Conservation (phyloP, 441 rosid species). For the Dalechampia spathulata region DNA sequence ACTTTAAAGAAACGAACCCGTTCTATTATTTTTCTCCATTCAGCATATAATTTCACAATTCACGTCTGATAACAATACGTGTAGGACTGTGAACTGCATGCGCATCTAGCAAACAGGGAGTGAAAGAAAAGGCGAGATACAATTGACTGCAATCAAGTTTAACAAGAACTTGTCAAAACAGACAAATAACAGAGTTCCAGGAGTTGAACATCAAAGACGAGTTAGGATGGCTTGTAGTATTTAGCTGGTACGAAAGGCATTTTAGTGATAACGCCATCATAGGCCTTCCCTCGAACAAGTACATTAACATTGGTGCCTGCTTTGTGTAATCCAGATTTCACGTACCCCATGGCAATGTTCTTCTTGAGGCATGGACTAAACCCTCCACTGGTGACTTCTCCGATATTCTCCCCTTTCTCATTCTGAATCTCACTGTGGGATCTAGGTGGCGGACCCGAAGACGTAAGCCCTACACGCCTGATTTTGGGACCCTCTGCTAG, state of each 20-base stretch:
- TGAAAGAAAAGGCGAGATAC: background rate
- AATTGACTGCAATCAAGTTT: constrained; percentile 10
- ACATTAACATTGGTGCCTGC: constrained; percentile 72
- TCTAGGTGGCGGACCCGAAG: constrained; percentile 86
- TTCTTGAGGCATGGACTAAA: constrained; percentile 95
- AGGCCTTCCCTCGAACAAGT: constrained; percentile 71
- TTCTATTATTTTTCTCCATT: background rate
- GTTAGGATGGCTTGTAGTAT: constrained; percentile 69
- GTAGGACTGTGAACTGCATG: background rate
- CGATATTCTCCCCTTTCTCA: constrained; percentile 59
- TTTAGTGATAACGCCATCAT: constrained; percentile 78
- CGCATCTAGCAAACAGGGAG: constrained; percentile 2
- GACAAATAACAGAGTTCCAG: constrained; percentile 2
- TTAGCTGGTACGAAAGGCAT: constrained; percentile 93
- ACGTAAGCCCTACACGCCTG: constrained; percentile 76
- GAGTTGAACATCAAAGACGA: no score
- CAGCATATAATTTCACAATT: constrained; percentile 2
- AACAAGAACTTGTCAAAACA: constrained; percentile 12
- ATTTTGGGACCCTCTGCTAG: constrained; percentile 73
- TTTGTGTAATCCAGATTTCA: constrained; percentile 86
- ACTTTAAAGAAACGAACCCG: no score
- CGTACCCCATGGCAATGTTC: constrained; percentile 96
- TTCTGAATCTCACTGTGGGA: constrained; percentile 88
- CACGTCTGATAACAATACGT: background rate
- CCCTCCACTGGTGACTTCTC: constrained; percentile 98